Evolutionary conservation across 2,329 filamentous ascomycete species (phyloP).

Genomic region (Aspergillus pseudoviridinutans): DNA sequence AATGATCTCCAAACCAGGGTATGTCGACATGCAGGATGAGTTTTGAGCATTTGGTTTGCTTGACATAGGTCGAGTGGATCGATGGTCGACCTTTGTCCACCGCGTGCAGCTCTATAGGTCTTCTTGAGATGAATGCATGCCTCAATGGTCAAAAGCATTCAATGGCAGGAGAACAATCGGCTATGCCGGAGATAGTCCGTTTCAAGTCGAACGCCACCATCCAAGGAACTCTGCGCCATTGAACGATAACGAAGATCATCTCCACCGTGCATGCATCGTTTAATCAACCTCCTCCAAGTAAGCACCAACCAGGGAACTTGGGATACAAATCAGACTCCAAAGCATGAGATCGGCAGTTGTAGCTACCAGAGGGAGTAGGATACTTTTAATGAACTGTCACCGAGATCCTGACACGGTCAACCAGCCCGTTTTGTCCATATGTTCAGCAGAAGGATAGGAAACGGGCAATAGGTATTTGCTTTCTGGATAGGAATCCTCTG

Average conservation of each 20-base stretch:
- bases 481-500: not conserved
- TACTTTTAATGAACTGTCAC: too few relatives aligned
- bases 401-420: not conserved
- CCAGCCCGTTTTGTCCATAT: not conserved
- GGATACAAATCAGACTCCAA: not conserved
- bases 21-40: not conserved
- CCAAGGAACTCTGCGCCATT: not conserved
- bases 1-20: not conserved
- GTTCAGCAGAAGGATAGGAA: not conserved
- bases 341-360: not conserved
- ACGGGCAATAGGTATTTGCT: not conserved
- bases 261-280: not conserved
- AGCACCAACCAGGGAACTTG: not conserved
- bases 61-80: too few relatives aligned
- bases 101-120: too few relatives aligned
- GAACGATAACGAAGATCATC: not conserved
- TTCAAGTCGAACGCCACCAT: not conserved
- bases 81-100: too few relatives aligned
- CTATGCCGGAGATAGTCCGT: too few relatives aligned
- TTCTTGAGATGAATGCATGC: too few relatives aligned
- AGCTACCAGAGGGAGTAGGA: not conserved
- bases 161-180: too few relatives aligned
- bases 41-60: not conserved
- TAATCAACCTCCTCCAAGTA: not conserved
- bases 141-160: not conserved